phyloP scores from a whole-genome alignment of 225 moss, liverwort and hornwort species.

The Straminergon stramineum region DNA sequence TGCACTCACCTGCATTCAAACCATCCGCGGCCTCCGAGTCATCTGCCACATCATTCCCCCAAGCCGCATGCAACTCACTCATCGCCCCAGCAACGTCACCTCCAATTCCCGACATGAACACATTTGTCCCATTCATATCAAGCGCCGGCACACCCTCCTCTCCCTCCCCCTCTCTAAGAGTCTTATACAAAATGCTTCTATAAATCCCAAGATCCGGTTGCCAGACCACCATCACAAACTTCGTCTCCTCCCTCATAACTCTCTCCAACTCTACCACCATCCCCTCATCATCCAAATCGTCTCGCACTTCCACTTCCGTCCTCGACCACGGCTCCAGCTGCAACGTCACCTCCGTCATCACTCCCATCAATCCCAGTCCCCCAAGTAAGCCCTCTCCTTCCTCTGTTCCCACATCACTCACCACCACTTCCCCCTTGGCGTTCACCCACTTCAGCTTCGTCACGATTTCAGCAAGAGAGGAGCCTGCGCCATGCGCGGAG shows the following conservation, averaged over 20 bases:
- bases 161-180: background rate
- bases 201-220: constrained; percentile 40
- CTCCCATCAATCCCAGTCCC: constrained; percentile 31
- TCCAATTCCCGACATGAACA: background rate
- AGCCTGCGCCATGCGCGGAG: background rate
- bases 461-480: background rate
- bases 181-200: background rate
- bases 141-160: background rate
- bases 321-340: constrained; percentile 25
- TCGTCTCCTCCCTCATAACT: constrained; percentile 8
- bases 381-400: constrained; percentile 21
- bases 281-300: constrained; percentile 10
- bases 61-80: background rate
- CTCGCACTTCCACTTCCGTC: constrained; percentile 29
- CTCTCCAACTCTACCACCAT: constrained; percentile 20
- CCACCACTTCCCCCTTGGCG: background rate
- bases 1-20: background rate
- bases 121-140: constrained; percentile 3
- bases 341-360: constrained; percentile 40
- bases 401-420: background rate
- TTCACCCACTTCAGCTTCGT: constrained; percentile 34
- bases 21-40: constrained; percentile 5
- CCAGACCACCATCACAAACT: constrained; percentile 12
- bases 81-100: background rate
- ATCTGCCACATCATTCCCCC: constrained; percentile 14